phyloP scores from a whole-genome alignment of 257 asterid genomes.

The Vinca minor region DNA sequence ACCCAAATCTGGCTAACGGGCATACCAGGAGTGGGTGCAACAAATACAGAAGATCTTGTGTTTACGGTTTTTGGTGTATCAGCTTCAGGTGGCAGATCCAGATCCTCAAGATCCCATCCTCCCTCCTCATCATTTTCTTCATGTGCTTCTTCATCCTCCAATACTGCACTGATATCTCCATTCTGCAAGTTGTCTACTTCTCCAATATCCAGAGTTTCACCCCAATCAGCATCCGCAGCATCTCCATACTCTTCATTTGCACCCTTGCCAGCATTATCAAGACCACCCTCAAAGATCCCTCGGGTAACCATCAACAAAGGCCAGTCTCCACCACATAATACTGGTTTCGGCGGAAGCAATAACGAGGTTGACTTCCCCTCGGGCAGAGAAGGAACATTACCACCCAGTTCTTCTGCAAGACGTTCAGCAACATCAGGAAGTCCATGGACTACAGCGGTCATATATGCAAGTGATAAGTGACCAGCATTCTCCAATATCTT shows the following conservation, averaged over 20 bases:
- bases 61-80: conserved; percentile 59
- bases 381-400: conserved; percentile 54
- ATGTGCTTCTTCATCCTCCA: conserved; percentile 42
- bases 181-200: conserved; percentile 53
- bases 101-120: conserved; percentile 96
- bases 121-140: conserved; percentile 72
- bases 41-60: conserved; percentile 55
- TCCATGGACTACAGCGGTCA: conserved; percentile 47
- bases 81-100: conserved; percentile 77
- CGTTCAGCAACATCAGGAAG: conserved; percentile 58
- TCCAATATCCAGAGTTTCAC: conserved; percentile 52
- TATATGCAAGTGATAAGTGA: conserved; percentile 32
- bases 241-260: conserved; percentile 39
- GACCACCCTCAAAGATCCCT: conserved; percentile 67
- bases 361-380: conserved; percentile 46
- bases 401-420: conserved; percentile 58
- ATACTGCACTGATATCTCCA: conserved; percentile 35
- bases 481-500: conserved; percentile 36
- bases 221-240: conserved; percentile 48
- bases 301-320: conserved; percentile 70
- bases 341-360: conserved; percentile 71
- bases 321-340: conserved; percentile 76
- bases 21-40: conserved; percentile 80
- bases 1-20: conserved; percentile 93
- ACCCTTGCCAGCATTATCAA: conserved; percentile 37